phyloP scores from a whole-genome alignment of 805 yeast genomes.

The Candida glaebosa region DNA sequence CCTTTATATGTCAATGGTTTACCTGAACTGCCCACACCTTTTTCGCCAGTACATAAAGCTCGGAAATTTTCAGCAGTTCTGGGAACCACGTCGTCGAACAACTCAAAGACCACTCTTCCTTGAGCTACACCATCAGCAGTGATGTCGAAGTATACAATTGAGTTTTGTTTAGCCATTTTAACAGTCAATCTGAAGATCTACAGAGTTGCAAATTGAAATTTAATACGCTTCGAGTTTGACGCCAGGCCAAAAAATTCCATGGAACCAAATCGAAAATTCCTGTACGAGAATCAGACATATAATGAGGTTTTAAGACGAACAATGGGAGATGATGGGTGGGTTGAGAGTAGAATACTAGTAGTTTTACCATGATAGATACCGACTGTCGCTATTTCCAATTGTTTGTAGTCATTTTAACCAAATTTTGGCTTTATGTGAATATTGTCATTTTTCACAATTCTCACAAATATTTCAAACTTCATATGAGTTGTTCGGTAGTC shows the following conservation, averaged over 20 bases:
- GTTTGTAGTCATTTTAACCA: no score
- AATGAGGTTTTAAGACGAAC: no score
- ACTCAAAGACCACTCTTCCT: constrained; percentile 79
- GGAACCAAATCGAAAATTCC: not conserved
- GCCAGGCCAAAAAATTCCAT: not conserved
- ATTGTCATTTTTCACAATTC: no score
- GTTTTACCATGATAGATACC: no score
- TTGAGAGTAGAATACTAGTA: no score
- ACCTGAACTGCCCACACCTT: constrained; percentile 60
- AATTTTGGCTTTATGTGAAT: no score
- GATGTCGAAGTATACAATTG: constrained; percentile 76
- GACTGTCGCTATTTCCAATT: no score
- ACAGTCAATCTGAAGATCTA: no score
- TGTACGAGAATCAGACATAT: not conserved
- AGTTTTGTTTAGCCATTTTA: constrained; percentile 9
- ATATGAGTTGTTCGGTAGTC: no score
- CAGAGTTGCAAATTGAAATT: no score
- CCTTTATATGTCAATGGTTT: constrained; percentile 73
- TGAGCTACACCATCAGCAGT: constrained; percentile 63
- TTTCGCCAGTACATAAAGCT: constrained; percentile 86
- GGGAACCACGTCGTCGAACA: constrained; percentile 73
- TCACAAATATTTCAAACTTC: no score
- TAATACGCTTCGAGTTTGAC: not conserved
- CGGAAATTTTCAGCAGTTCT: constrained; percentile 88
- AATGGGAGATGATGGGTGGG: no score